These are phyloP conservation scores for Avena sativa DNA, from an alignment of 176 grass and related monocot genomes.

Conservation along the genomic window DNA sequence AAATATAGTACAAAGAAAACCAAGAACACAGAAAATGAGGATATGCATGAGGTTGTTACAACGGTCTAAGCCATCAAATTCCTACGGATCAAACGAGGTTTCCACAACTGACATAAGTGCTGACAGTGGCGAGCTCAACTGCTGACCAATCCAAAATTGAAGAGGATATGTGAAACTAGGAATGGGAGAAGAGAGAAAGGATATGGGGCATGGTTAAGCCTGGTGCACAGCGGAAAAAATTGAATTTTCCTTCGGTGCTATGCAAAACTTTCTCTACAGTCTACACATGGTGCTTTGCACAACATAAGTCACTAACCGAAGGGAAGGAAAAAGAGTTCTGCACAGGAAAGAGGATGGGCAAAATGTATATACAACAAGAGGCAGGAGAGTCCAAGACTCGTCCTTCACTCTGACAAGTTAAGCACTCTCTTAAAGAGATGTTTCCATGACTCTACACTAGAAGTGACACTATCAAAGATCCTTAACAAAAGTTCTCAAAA, in stretches of 20 bases:
- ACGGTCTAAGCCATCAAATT: background rate
- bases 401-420: slow-evolving; percentile 1
- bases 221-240: background rate
- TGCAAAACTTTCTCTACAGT: background rate
- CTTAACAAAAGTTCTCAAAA: background rate
- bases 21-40: background rate
- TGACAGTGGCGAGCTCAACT: background rate
- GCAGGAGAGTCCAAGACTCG: background rate
- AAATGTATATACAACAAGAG: background rate
- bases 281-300: background rate
- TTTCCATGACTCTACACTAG: background rate
- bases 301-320: background rate
- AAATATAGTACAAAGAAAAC: background rate
- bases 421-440: background rate
- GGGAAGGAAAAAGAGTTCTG: background rate
- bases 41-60: background rate
- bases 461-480: background rate
- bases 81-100: background rate
- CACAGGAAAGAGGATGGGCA: background rate
- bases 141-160: background rate
- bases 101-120: background rate
- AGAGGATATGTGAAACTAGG: background rate
- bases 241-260: background rate
- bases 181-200: background rate
- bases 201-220: background rate